These are phyloP conservation scores for Diaporthe batatas DNA, from an alignment of 2,329 filamentous ascomycete species.

Conservation along the genomic window DNA sequence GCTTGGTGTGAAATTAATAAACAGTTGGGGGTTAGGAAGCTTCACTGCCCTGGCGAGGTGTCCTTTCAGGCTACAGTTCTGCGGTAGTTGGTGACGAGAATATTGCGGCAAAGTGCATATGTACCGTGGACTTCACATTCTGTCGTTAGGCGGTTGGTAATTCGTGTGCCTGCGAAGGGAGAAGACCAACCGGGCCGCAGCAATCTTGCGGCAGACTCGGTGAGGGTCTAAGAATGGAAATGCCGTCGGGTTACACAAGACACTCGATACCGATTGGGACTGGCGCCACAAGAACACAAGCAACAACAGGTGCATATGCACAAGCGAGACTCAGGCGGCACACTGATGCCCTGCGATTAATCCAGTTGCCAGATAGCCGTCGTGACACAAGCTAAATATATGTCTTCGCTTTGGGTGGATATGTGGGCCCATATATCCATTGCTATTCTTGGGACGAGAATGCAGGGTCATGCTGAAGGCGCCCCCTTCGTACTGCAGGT, in stretches of 20 bases:
- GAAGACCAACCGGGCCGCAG: neutral
- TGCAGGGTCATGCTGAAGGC: neutral
- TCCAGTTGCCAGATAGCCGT: neutral
- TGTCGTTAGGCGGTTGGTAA: neutral
- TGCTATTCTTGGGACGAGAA: neutral
- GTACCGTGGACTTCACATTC: too few species aligned
- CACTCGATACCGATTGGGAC: neutral
- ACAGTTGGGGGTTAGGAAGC: neutral
- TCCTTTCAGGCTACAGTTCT: too few species aligned
- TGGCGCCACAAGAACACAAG: neutral
- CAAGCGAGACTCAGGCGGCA: neutral
- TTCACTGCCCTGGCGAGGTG: neutral
- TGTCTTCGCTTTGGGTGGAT: too few species aligned
- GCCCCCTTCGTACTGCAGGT: neutral
- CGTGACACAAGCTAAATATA: neutral
- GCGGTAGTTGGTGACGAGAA: neutral
- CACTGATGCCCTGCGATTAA: neutral
- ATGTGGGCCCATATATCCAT: neutral
- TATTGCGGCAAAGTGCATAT: neutral
- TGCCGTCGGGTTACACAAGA: constrained; percentile 14
- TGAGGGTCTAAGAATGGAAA: constrained; percentile 20
- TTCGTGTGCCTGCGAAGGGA: neutral
- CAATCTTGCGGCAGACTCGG: neutral
- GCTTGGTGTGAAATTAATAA: neutral
- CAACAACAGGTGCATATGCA: neutral